Conservation (phyloP, 352 stramenopile species). For the Phytophthora syringae region DNA sequence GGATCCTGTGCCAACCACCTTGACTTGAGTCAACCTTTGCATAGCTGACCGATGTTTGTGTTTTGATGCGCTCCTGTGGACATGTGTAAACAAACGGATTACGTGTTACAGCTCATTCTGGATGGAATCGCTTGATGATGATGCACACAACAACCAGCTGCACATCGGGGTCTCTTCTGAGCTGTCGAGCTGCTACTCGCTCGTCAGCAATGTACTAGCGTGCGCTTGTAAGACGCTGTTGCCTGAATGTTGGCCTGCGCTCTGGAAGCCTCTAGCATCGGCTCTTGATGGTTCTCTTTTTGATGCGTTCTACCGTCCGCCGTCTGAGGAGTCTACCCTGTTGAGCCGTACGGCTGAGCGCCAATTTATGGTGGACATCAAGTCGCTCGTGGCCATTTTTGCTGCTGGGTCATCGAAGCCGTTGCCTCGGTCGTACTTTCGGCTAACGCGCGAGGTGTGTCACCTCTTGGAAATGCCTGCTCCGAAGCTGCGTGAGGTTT, state of each 20-base stretch:
- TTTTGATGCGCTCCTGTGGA: slow-evolving; percentile 1
- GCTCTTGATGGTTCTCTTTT: slow-evolving; percentile 51
- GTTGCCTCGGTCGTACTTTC: slow-evolving; percentile 47
- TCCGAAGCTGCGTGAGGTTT: slow-evolving; percentile 50
- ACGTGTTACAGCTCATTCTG: slow-evolving; percentile 35
- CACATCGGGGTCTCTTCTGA: slow-evolving; percentile 43
- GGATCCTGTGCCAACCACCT: too few relatives aligned
- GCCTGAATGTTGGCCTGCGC: slow-evolving; percentile 28
- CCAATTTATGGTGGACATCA: slow-evolving; percentile 56
- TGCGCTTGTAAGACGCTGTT: slow-evolving; percentile 33
- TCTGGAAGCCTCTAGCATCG: slow-evolving; percentile 45
- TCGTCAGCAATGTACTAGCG: slow-evolving; percentile 36
- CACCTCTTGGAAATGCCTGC: slow-evolving; percentile 51
- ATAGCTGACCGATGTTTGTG: slow-evolving; percentile 6
- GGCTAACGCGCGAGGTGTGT: slow-evolving; percentile 51
- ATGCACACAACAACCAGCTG: slow-evolving; percentile 21
- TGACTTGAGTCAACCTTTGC: not conserved
- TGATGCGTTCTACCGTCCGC: slow-evolving; percentile 30
- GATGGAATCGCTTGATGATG: slow-evolving; percentile 20
- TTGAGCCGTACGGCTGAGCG: slow-evolving; percentile 30
- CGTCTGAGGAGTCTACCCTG: slow-evolving; percentile 6
- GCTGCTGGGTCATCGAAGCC: slow-evolving; percentile 34
- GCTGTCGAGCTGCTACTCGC: slow-evolving; percentile 36
- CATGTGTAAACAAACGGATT: too few relatives aligned
- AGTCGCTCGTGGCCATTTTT: slow-evolving; percentile 45